These are phyloP conservation scores for Chaetomidium leptoderma DNA, from an alignment of 495 filamentous ascomycete species.

Conservation along the genomic window DNA sequence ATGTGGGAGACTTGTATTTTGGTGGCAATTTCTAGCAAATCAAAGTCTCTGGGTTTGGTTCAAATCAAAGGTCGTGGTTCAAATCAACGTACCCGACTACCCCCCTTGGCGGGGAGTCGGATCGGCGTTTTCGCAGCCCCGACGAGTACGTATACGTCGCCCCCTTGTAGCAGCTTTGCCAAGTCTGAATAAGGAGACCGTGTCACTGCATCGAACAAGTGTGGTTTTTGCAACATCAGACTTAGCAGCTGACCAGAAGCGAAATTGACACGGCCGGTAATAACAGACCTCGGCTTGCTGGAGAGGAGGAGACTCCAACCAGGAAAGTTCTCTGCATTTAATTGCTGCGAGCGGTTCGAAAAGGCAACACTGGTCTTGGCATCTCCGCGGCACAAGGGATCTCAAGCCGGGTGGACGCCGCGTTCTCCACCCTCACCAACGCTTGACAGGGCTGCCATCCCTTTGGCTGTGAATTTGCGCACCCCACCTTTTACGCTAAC, in stretches of 20 bases:
- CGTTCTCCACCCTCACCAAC: not conserved
- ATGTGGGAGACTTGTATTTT: no score
- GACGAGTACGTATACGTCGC: not conserved
- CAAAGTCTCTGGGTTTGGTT: no score
- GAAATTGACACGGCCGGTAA: not conserved
- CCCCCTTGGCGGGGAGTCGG: not conserved
- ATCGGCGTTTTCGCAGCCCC: not conserved
- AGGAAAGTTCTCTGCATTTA: slow-evolving; percentile 15
- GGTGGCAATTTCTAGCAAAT: no score
- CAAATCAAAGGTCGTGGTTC: not conserved
- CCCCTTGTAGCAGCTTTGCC: slow-evolving; percentile 3
- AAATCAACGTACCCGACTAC: not conserved
- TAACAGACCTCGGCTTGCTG: slow-evolving; percentile 1
- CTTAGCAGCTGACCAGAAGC: not conserved
- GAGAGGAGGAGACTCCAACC: not conserved
- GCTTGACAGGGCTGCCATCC: slow-evolving; percentile 15
- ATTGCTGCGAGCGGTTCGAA: not conserved
- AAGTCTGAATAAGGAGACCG: slow-evolving; percentile 7
- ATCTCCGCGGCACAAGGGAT: not conserved
- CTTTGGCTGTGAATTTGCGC: no score
- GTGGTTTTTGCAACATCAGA: no score
- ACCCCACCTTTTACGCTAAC: no score
- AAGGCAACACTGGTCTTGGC: not conserved
- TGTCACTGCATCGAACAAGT: no score
- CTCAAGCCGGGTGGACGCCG: slow-evolving; percentile 9